Base-by-base conservation (phyloP, 805 yeast genomes). In the Wickerhamiella kurtzmanii region DNA sequence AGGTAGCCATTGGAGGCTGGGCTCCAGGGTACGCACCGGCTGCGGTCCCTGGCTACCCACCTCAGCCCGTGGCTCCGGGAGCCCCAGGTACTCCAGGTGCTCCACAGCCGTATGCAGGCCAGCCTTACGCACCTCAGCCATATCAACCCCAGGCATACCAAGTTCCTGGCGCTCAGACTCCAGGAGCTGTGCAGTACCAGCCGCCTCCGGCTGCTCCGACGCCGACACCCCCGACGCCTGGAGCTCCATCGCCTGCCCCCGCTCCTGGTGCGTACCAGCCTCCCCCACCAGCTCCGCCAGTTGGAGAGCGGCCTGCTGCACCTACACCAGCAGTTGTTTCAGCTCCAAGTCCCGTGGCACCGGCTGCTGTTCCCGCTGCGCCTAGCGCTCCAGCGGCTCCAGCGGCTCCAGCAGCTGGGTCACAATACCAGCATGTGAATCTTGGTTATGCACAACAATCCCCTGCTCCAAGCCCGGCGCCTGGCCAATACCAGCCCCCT, bases 161-260 rank as follows among this genome's bases (percentile, higher is more conserved):
- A 43, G 22, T 8, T 25, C 35, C 11, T 3, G 37, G 19, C 28
- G 44, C 28, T 36, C 15, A 20, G 2, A 20, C 17, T 17, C 41
- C 21, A 37, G 51, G 44, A 40, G 49, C 41, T 39, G 36, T 41
- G 16, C 48, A 47, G 11, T 42, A 47, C 6, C 59, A 45, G 37
- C 57, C 44, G 36, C 41, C 50, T 11, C 49, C 44, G n/a, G 45
- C 38, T n/a, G 25, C 46, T n/a, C 44, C 42, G 4, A 32, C 48
- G 3, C 43, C 51, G 13, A 19, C 44, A 8, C 37, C 42, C 15
- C 44, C 50, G 11, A 32, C 44, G 8, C 41, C 47, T 6, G 37
- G 45, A 32, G 45, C 51, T 8, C 37, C 25, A 15, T 45, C 35
- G 13, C 44, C 47, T 25, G 42, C 52, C n/a, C 39, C 47, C 16